A percentile compares a stretch with the other conserved stretches of the same genome.
These are phyloP conservation scores for Lenzites betulinus DNA, from an alignment of 768 basidiomycete genomes.

Conservation along the genomic window DNA sequence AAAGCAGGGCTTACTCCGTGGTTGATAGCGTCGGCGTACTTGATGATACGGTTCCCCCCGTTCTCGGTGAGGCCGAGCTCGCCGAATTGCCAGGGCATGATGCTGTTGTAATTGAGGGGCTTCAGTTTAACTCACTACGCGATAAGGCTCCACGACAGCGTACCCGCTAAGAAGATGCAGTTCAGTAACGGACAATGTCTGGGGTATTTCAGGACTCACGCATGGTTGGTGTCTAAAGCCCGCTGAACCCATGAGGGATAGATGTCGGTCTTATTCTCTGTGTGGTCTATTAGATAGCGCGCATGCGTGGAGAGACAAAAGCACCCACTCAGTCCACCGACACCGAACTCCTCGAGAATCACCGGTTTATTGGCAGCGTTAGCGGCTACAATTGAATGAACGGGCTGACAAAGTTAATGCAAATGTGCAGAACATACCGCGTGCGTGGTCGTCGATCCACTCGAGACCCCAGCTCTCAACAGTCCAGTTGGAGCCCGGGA, in stretches of 20 bases:
- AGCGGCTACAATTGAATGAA: conserved; percentile 39
- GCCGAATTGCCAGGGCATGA: conserved; percentile 65
- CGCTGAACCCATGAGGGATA: conserved; percentile 54
- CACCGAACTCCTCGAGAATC: conserved; percentile 36
- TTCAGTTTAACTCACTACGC: background rate
- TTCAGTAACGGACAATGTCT: background rate
- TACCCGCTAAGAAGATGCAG: conserved; percentile 24
- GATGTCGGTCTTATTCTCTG: conserved; percentile 51
- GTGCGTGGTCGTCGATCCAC: conserved; percentile 36
- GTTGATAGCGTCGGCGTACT: conserved; percentile 55
- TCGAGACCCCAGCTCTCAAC: conserved; percentile 36
- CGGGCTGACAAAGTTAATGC: background rate
- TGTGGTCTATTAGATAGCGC: background rate
- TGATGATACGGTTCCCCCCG: conserved; percentile 54
- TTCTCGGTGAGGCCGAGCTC: conserved; percentile 48
- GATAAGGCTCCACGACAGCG: background rate
- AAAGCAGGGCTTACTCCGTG: conserved; percentile 38
- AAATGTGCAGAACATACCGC: conserved; percentile 30
- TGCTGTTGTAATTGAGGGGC: conserved; percentile 33
- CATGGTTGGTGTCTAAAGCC: conserved; percentile 52
- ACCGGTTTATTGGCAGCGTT: conserved; percentile 39
- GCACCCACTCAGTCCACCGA: conserved; percentile 42
- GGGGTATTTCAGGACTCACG: conserved; percentile 34
- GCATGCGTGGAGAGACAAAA: background rate
- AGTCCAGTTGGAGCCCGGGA: conserved; percentile 51